Evolutionary conservation across 2,329 filamentous ascomycete genomes (phyloP).

Genomic region (Aspergillus brunneoviolaceus): DNA sequence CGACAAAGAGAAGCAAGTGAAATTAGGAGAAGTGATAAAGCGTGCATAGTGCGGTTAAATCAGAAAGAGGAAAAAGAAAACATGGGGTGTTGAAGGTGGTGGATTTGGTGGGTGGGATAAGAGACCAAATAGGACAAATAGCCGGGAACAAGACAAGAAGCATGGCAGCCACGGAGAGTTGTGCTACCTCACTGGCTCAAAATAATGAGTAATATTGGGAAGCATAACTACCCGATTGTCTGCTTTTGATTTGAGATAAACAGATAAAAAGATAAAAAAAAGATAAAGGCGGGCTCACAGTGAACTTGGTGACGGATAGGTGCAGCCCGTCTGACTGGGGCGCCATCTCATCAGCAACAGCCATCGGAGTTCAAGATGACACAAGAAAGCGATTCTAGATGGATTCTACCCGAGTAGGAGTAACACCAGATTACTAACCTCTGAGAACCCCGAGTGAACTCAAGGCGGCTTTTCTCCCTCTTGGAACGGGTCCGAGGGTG

Average conservation of each 20-base stretch:
- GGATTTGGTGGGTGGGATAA: background rate
- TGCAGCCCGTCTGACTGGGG: conserved; percentile 18
- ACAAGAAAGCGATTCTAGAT: conserved; percentile 8
- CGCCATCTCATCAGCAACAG: conserved; percentile 14
- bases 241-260: conserved; percentile 3
- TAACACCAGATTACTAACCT: conserved; percentile 12
- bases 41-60: conserved; percentile 12
- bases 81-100: background rate
- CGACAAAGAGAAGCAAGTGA: background rate
- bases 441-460: background rate
- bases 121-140: conserved; percentile 8
- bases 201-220: conserved; percentile 15
- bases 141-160: conserved; percentile 29
- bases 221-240: conserved; percentile 3
- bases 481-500: conserved; percentile 5
- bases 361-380: conserved; percentile 4
- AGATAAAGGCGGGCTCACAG: conserved; percentile 1
- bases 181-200: conserved; percentile 24
- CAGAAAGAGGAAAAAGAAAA: conserved; percentile 8
- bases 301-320: conserved; percentile 13
- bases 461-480: background rate
- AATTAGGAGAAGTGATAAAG: background rate
- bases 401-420: conserved; percentile 3
- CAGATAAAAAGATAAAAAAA: background rate
- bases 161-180: conserved; percentile 35